phyloP scores from a whole-genome alignment of 73 alveolate species.

The Paramecium biaurelia region DNA sequence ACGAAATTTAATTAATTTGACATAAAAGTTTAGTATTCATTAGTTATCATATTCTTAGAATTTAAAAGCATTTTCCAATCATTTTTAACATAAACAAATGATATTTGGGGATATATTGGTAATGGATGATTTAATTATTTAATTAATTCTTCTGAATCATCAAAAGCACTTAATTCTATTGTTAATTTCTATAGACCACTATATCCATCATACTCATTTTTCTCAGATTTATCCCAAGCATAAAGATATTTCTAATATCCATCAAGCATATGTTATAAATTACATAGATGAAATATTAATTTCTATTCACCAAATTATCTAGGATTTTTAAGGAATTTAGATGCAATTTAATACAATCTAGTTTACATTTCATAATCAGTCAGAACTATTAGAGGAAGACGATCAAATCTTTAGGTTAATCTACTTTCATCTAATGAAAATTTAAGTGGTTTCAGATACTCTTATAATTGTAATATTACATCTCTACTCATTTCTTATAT shows the following conservation, averaged over 20 bases:
- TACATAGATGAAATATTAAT: not conserved
- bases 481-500: not conserved
- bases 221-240: not conserved
- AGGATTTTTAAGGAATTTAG: not conserved
- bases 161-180: constrained; percentile 30
- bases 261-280: not conserved
- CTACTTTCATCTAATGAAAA: not conserved
- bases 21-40: not conserved
- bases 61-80: not conserved
- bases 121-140: not conserved
- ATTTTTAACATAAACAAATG: not conserved
- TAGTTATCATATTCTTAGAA: not conserved
- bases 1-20: not conserved
- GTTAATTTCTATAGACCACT: constrained; percentile 30
- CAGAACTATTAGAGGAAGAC: not conserved
- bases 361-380: not conserved
- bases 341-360: not conserved
- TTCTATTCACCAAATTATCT: not conserved
- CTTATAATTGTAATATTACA: not conserved
- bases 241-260: not conserved
- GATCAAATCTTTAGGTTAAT: not conserved
- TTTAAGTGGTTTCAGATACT: not conserved
- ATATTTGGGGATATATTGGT: not conserved
- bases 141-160: not conserved
- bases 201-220: not conserved